phyloP scores from a whole-genome alignment of 2,329 filamentous ascomycete species.

The Venturia asperata region DNA sequence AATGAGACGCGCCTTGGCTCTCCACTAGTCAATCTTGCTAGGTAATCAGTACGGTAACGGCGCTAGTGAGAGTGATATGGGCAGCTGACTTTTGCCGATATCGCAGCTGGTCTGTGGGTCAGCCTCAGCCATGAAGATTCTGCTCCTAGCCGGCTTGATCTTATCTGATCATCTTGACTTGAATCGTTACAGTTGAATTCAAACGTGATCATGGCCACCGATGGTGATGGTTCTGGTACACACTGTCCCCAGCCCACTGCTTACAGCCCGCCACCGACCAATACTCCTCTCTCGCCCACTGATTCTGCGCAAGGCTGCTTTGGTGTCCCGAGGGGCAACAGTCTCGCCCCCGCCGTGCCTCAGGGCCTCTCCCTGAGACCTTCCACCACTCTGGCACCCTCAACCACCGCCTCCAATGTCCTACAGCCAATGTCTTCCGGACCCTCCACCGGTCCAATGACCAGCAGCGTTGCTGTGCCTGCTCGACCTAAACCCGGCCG shows the following conservation, averaged over 20 bases:
- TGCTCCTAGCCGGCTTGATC: background rate
- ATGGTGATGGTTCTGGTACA: background rate
- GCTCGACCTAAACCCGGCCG: slow-evolving; percentile 61
- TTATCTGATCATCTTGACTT: slow-evolving; percentile 3
- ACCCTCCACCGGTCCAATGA: slow-evolving; percentile 31
- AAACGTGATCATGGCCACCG: background rate
- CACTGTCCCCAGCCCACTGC: background rate
- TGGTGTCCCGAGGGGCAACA: background rate
- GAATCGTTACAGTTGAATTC: background rate
- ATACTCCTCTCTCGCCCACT: background rate
- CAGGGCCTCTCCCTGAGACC: slow-evolving; percentile 4
- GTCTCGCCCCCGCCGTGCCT: background rate
- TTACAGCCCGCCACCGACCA: background rate
- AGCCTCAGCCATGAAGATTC: background rate
- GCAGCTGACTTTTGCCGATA: background rate
- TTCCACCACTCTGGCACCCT: slow-evolving; percentile 7
- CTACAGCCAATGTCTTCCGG: background rate
- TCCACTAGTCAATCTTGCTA: too few relatives aligned
- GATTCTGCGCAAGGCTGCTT: background rate
- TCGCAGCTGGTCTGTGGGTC: slow-evolving; percentile 2
- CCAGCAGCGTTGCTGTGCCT: slow-evolving; percentile 33
- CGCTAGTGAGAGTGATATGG: background rate
- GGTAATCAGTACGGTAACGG: too few relatives aligned
- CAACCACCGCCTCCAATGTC: background rate
- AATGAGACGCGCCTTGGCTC: too few relatives aligned